These are phyloP conservation scores for Singerocomus inundabilis DNA, from an alignment of 1,284 basidiomycete species.

Conservation along the genomic window DNA sequence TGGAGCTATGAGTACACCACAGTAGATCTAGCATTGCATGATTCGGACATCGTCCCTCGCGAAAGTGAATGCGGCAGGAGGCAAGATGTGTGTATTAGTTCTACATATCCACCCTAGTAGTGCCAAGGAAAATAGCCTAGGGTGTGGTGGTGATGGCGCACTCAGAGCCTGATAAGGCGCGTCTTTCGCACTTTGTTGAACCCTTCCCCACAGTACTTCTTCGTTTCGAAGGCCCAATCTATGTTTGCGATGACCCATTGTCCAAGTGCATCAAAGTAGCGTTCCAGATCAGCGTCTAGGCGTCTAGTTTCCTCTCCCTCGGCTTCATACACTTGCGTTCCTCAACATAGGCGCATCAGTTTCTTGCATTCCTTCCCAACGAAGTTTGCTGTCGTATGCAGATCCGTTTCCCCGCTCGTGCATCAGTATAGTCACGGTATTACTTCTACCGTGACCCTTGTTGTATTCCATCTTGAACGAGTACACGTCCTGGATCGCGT, in stretches of 20 bases:
- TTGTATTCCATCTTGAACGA: constrained; percentile 74
- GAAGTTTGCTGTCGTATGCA: constrained; percentile 61
- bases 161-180: constrained; percentile 20
- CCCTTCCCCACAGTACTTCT: constrained; percentile 51
- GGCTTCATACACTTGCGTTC: constrained; percentile 48
- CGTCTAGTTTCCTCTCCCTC: constrained; percentile 44
- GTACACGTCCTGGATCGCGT: constrained; percentile 56
- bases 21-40: constrained; percentile 14
- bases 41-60: not conserved
- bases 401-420: constrained; percentile 43
- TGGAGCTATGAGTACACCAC: constrained; percentile 13
- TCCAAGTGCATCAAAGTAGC: constrained; percentile 47
- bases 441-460: constrained; percentile 64
- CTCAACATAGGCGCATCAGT: constrained; percentile 48
- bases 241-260: constrained; percentile 52
- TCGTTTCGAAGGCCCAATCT: constrained; percentile 59
- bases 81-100: constrained; percentile 20
- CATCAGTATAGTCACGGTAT: constrained; percentile 68
- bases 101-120: constrained; percentile 5
- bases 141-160: no score
- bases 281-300: constrained; percentile 43
- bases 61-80: constrained; percentile 4
- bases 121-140: not conserved
- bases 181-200: constrained; percentile 22
- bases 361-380: constrained; percentile 52